phyloP scores from a whole-genome alignment of 2,329 filamentous ascomycete genomes.

The Penicillium sp. region DNA sequence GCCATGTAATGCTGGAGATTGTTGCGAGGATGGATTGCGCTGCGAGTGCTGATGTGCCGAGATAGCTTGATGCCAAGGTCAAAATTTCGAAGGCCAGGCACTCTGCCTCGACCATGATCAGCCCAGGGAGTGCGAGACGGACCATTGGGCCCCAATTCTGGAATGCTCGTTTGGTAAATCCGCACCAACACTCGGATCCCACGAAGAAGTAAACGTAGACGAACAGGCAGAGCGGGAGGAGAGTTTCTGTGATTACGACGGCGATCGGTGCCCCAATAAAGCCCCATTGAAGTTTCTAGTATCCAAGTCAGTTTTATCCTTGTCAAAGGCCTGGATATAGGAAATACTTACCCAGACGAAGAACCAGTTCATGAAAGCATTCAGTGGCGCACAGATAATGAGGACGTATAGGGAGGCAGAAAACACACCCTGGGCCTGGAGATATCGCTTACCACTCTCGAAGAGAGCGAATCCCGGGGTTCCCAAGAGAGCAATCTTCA shows the following conservation, averaged over 20 bases:
- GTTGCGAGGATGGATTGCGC: conserved; percentile 80
- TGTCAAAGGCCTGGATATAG: background rate
- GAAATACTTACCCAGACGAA: conserved; percentile 58
- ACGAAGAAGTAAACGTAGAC: conserved; percentile 64
- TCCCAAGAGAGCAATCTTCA: conserved; percentile 60
- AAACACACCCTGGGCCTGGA: conserved; percentile 84
- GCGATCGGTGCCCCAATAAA: conserved; percentile 75
- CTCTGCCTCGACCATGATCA: conserved; percentile 90
- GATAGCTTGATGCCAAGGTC: conserved; percentile 70
- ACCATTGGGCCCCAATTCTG: conserved; percentile 78
- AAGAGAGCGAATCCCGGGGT: conserved; percentile 68
- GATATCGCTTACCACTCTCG: conserved; percentile 71
- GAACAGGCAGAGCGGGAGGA: conserved; percentile 64
- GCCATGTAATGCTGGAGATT: conserved; percentile 70
- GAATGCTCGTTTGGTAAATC: conserved; percentile 61
- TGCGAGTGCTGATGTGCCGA: conserved; percentile 70
- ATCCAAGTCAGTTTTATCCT: background rate
- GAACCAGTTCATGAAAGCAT: conserved; percentile 69
- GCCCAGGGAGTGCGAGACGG: conserved; percentile 72
- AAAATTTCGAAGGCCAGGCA: conserved; percentile 88
- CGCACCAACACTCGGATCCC: conserved; percentile 71
- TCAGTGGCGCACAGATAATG: conserved; percentile 70
- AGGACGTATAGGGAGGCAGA: conserved; percentile 73
- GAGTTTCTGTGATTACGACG: conserved; percentile 63
- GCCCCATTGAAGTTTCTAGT: conserved; percentile 49